These are phyloP conservation scores for Oryza australiensis DNA, from an alignment of 176 grass and related monocot species.

Conservation along the genomic window DNA sequence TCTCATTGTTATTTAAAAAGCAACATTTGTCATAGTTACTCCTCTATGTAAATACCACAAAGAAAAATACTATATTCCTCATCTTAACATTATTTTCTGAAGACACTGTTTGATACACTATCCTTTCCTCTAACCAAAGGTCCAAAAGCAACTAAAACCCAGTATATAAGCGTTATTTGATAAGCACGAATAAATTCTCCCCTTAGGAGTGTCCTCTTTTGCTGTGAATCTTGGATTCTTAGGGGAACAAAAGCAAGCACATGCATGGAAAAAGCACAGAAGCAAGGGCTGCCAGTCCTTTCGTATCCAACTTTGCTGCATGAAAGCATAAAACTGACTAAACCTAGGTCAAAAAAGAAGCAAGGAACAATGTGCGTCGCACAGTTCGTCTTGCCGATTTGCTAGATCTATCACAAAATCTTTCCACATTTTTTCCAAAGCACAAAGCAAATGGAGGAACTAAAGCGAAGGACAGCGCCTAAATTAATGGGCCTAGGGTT, in stretches of 20 bases:
- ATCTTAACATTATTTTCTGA: too few species aligned
- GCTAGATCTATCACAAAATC: constrained; percentile 16
- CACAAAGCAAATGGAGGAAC: constrained; percentile 23
- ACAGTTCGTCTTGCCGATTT: constrained; percentile 11
- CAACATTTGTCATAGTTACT: too few species aligned
- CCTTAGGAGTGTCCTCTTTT: neutral
- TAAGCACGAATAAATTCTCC: neutral
- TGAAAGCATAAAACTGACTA: constrained; percentile 7
- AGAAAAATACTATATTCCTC: too few species aligned
- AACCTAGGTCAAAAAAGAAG: neutral
- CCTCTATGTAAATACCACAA: too few species aligned
- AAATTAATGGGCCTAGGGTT: constrained; percentile 12
- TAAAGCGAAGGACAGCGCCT: constrained; percentile 29
- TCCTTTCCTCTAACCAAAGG: neutral
- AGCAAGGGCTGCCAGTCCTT: neutral
- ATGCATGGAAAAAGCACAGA: neutral
- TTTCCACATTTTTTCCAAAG: constrained; percentile 24
- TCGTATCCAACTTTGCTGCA: neutral
- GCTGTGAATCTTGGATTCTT: neutral
- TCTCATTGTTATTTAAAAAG: too few species aligned
- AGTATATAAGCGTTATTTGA: neutral
- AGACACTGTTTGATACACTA: too few species aligned
- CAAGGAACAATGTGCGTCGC: neutral
- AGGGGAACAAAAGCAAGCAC: neutral
- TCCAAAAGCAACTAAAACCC: neutral